Percentiles rank a stretch among this genome's conserved stretches.
These are phyloP conservation scores for Verticillium alfalfae DNA, from an alignment of 2,329 filamentous ascomycete species.

Conservation along the genomic window DNA sequence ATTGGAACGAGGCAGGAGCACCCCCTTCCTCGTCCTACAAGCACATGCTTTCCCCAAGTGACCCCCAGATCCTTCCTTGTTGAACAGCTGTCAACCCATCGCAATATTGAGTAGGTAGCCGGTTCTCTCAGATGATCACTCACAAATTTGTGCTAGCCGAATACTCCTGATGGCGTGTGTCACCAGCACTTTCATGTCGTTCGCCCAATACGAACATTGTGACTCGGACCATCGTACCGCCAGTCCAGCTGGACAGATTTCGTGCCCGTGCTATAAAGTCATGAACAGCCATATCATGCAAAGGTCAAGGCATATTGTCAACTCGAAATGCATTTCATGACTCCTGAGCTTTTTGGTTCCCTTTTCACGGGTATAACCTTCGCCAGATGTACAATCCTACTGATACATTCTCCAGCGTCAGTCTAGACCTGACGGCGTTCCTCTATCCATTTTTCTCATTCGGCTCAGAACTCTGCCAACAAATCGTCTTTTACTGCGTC, in stretches of 20 bases:
- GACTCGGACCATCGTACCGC: too few species aligned
- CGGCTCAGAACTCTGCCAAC: neutral
- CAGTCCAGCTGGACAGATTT: too few species aligned
- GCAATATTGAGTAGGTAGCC: too few species aligned
- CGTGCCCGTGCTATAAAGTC: too few species aligned
- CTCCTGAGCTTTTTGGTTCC: neutral
- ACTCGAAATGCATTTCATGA: slow-evolving; percentile 1
- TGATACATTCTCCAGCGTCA: neutral
- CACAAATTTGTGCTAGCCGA: too few species aligned
- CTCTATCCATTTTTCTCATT: neutral
- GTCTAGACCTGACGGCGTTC: neutral
- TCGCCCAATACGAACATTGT: too few species aligned
- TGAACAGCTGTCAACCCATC: neutral
- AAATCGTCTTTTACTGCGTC: slow-evolving; percentile 30
- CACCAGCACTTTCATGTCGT: too few species aligned
- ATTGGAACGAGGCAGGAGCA: neutral
- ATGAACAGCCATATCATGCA: too few species aligned
- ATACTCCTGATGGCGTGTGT: too few species aligned
- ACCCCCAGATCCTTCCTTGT: neutral
- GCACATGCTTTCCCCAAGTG: neutral
- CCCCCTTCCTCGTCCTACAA: neutral
- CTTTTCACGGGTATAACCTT: neutral
- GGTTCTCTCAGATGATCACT: too few species aligned
- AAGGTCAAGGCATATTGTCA: neutral
- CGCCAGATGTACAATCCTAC: neutral